Evolutionary conservation across 2,329 filamentous ascomycete species (phyloP).

Genomic region (Onygenales sp.): DNA sequence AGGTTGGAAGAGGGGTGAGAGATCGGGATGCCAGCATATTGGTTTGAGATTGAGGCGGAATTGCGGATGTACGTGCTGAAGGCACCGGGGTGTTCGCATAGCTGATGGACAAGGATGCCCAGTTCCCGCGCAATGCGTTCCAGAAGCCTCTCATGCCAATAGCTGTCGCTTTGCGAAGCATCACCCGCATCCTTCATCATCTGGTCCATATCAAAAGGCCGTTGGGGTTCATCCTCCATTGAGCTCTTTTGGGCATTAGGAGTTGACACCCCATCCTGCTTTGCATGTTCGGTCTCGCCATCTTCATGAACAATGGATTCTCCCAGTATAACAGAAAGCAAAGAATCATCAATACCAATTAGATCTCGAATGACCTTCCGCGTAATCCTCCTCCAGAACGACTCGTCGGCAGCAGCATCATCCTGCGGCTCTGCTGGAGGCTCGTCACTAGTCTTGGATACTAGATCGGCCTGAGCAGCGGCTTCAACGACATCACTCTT

Average conservation of each 20-base stretch:
- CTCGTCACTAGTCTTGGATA: background rate
- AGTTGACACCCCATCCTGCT: conserved; percentile 9
- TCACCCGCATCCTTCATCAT: conserved; percentile 22
- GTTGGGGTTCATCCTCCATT: background rate
- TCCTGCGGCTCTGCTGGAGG: conserved; percentile 43
- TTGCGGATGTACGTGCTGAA: conserved; percentile 71
- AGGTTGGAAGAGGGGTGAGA: conserved; percentile 15
- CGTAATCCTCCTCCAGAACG: conserved; percentile 72
- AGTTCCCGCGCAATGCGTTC: conserved; percentile 81
- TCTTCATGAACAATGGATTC: conserved; percentile 54
- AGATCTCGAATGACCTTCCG: conserved; percentile 79
- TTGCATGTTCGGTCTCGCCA: conserved; percentile 13
- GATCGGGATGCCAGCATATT: conserved; percentile 69
- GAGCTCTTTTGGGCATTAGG: conserved; percentile 8
- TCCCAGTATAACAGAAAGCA: conserved; percentile 79
- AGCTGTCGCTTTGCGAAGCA: conserved; percentile 18
- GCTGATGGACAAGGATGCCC: conserved; percentile 69
- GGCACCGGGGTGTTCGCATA: conserved; percentile 78
- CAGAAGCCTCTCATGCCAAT: conserved; percentile 54
- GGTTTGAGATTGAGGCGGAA: conserved; percentile 51
- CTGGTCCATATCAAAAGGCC: conserved; percentile 21
- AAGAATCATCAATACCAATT: conserved; percentile 78
- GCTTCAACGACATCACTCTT: background rate
- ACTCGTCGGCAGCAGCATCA: conserved; percentile 47
- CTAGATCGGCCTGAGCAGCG: conserved; percentile 7